Conservation (phyloP, 441 rosid genomes). For the Omphalea diandra region DNA sequence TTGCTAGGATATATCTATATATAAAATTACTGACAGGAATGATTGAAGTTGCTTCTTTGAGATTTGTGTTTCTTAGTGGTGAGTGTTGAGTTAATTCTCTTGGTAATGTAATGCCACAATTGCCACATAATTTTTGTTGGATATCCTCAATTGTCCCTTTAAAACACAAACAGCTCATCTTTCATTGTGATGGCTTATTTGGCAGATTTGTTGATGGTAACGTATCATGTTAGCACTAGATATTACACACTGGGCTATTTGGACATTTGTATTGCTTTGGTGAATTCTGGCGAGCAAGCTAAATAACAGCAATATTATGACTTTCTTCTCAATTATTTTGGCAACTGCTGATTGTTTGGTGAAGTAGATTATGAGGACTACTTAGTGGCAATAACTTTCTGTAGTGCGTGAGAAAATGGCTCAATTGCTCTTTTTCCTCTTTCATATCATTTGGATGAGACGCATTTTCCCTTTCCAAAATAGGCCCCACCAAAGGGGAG, state of each 20-base stretch:
- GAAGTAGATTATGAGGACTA: background rate
- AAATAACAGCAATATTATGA: background rate
- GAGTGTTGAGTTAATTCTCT: slow-evolving; percentile 28
- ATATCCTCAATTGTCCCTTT: background rate
- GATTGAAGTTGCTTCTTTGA: slow-evolving; percentile 34
- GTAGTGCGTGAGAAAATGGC: slow-evolving; percentile 1
- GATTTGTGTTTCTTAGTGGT: slow-evolving; percentile 33
- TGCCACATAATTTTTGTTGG: slow-evolving; percentile 21
- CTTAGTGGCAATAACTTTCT: background rate
- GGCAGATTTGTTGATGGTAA: background rate
- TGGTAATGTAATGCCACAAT: slow-evolving; percentile 22
- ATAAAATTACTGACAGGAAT: slow-evolving; percentile 35
- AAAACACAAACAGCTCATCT: background rate
- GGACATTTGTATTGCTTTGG: background rate
- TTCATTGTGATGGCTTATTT: slow-evolving; percentile 4
- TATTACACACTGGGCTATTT: no score
- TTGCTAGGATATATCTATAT: slow-evolving; percentile 33
- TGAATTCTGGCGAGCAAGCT: background rate
- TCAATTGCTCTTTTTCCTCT: background rate
- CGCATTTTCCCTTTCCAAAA: background rate
- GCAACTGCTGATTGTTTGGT: background rate
- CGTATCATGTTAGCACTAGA: background rate
- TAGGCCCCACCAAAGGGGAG: slow-evolving; percentile 7
- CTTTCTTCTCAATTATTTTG: background rate
- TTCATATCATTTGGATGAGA: background rate